Evolutionary conservation across 805 yeast species (phyloP), one percentile per base, ranked within the genome.

Genomic region (Blastobotrys chiropterorum): DNA sequence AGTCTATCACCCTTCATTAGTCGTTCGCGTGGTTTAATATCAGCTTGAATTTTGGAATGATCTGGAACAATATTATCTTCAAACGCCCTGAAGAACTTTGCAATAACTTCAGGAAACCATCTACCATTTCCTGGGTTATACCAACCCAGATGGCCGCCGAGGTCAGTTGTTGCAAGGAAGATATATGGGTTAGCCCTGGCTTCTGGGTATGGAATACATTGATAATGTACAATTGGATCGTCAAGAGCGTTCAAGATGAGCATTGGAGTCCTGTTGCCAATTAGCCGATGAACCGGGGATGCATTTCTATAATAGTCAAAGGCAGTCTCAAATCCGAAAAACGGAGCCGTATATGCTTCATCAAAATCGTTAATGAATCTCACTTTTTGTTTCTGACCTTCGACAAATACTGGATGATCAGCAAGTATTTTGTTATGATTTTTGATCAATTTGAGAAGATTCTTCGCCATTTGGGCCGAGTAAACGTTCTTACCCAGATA

Each of bases 71-170:
- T 60, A 15, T 64, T 57, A 2, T 57, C 56, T 46, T 73, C 65
- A 49, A 72, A 64, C 3, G 67, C 62, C 30, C 59, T 56, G 53
- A 78, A 63, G 56, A 77, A 73, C 52, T 70, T 68, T 21, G 79
- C 66, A 42, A 81, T 54, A 21, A 83, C 84, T 5, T 71, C 69
- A 2, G 79, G 67, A 57, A 76, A 80, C 95, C 95, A 88, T 59
- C 89, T 78, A 42, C 73, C 72, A 21, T 85, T 85, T 21, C 74
- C 69, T 46, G 72, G 67, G 56, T 76, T 73, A 55, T 81, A 87
- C 84, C 85, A 87, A n/a, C 87, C 94, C 50, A 87, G 74, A 67
- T 87, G 96, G 0, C 95, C 95, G 4, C 96, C 96, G 49, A 78
- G 72, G 42, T 77, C 73, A 4, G 90, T 83, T 53, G 81, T 76